A percentile compares a stretch with the other conserved stretches of the same genome.
These are phyloP conservation scores for Amylostereum areolatum DNA, from an alignment of 1,284 basidiomycete species.

Conservation along the genomic window DNA sequence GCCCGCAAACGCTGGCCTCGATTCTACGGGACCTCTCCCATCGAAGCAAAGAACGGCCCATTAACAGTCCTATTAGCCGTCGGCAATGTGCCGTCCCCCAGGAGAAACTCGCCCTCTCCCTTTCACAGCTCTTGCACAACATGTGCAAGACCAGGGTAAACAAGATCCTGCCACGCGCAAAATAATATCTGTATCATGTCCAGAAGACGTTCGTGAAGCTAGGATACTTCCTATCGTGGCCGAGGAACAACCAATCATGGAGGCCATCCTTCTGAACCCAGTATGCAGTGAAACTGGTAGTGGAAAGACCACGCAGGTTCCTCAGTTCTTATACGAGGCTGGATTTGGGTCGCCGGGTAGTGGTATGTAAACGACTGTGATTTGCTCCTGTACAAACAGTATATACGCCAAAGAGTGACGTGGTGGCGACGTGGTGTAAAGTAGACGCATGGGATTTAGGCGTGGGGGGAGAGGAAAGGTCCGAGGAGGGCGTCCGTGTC, in stretches of 20 bases:
- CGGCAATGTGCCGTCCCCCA: slow-evolving; percentile 53
- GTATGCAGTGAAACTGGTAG: slow-evolving; percentile 89
- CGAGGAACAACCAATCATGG: slow-evolving; percentile 94
- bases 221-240: slow-evolving; percentile 86
- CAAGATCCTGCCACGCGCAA: slow-evolving; percentile 23
- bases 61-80: no score
- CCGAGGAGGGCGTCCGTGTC: no score
- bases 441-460: no score
- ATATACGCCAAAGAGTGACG: no score
- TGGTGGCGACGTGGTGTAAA: no score
- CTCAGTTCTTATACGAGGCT: slow-evolving; percentile 91
- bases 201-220: slow-evolving; percentile 71
- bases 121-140: slow-evolving; percentile 50
- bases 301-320: slow-evolving; percentile 98
- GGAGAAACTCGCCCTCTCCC: slow-evolving; percentile 64
- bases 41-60: slow-evolving; percentile 38
- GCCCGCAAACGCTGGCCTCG: not conserved
- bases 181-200: slow-evolving; percentile 62
- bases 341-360: slow-evolving; percentile 84
- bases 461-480: no score
- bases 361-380: no score
- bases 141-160: slow-evolving; percentile 34
- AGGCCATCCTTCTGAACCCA: slow-evolving; percentile 82
- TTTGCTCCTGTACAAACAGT: no score
- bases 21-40: slow-evolving; percentile 17